Evolutionary conservation across 2,329 filamentous ascomycete species (phyloP).

Genomic region (Trichoderma arundinaceum): DNA sequence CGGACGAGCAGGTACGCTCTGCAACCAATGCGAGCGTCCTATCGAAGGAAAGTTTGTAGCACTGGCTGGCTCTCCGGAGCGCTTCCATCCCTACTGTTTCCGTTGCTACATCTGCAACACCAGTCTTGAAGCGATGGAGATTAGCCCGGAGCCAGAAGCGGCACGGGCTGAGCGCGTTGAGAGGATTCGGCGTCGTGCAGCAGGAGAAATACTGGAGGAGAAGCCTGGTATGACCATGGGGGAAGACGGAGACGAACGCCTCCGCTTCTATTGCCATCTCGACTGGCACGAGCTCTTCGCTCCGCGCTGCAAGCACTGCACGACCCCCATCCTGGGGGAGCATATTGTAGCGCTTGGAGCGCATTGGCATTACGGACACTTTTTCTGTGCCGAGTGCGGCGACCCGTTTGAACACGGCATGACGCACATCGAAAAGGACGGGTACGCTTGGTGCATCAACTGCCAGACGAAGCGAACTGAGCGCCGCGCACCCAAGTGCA

Average conservation of each 20-base stretch:
- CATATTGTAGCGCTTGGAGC: conserved; percentile 90
- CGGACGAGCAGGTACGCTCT: conserved; percentile 69
- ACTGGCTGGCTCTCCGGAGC: conserved; percentile 71
- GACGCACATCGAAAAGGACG: conserved; percentile 89
- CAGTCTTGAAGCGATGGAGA: conserved; percentile 90
- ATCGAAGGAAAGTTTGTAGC: conserved; percentile 92
- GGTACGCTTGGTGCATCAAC: conserved; percentile 93
- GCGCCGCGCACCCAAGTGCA: conserved; percentile 85
- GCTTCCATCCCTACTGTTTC: conserved; percentile 95
- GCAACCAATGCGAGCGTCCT: conserved; percentile 80
- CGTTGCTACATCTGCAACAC: conserved; percentile 86
- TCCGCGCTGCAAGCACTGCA: conserved; percentile 93
- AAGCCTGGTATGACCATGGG: conserved; percentile 66
- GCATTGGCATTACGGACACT: conserved; percentile 98
- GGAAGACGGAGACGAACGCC: conserved; percentile 73
- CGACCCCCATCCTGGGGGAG: conserved; percentile 93
- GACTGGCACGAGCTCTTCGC: conserved; percentile 97
- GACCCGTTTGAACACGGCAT: conserved; percentile 82
- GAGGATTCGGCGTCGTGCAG: conserved; percentile 68
- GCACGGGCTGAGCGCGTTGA: conserved; percentile 73
- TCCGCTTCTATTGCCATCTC: conserved; percentile 96
- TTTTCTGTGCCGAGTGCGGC: conserved; percentile 98
- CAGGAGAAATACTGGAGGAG: conserved; percentile 65
- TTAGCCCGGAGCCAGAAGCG: conserved; percentile 86
- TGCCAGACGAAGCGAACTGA: conserved; percentile 94